Conservation (phyloP, 1,139 yeast species). For the Blastobotrys malaysiensis region DNA sequence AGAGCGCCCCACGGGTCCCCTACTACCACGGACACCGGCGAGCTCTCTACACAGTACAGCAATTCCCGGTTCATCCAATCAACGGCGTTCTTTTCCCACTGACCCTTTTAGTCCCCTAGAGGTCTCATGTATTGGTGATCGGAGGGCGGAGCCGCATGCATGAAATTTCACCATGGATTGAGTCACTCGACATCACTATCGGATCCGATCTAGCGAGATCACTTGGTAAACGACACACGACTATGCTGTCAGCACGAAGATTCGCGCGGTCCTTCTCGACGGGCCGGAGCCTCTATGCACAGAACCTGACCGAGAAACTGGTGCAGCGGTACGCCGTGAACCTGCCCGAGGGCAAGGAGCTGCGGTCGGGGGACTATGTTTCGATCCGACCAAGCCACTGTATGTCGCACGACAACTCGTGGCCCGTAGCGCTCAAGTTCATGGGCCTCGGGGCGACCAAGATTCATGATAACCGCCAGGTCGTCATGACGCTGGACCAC, state of each 20-base stretch:
- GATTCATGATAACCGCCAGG: conserved; percentile 80
- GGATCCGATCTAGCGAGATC: too few relatives aligned
- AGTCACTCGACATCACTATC: neutral
- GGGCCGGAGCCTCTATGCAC: conserved; percentile 32
- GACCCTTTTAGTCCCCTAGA: neutral
- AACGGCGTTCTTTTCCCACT: neutral
- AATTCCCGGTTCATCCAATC: conserved; percentile 1
- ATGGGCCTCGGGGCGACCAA: conserved; percentile 88
- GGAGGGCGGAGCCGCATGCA: neutral
- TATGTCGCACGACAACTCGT: conserved; percentile 97
- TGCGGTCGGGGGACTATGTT: conserved; percentile 89
- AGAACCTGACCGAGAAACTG: conserved; percentile 89
- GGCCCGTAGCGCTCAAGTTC: conserved; percentile 98
- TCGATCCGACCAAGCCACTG: conserved; percentile 94
- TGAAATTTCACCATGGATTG: neutral
- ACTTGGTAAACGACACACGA: neutral
- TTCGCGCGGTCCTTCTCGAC: conserved; percentile 10
- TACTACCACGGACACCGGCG: neutral
- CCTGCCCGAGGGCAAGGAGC: conserved; percentile 60
- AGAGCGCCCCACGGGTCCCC: neutral
- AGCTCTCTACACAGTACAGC: neutral
- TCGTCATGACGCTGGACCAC: conserved; percentile 93
- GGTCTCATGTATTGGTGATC: neutral
- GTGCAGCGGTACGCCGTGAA: conserved; percentile 92
- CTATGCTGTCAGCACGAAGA: neutral